Percentiles rank a stretch among this genome's conserved stretches.
These are phyloP conservation scores for Penstemon barbatus DNA, from an alignment of 257 asterid genomes.

Conservation along the genomic window DNA sequence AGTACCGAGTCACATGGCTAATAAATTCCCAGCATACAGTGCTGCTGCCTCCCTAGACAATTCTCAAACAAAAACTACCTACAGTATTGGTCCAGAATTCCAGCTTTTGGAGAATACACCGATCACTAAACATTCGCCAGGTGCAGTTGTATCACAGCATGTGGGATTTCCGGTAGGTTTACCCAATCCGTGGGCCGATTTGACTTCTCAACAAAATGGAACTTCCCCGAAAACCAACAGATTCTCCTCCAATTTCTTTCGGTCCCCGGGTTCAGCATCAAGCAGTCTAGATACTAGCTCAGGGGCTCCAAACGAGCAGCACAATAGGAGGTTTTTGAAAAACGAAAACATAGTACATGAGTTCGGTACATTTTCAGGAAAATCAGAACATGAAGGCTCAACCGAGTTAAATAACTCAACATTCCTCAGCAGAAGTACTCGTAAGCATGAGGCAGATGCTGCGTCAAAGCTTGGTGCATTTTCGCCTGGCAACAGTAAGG, in stretches of 20 bases:
- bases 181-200: no score
- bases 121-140: constrained; percentile 25
- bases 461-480: no score
- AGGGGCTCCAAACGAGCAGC: constrained; percentile 33
- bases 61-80: constrained; percentile 18
- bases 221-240: constrained; percentile 28
- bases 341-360: no score
- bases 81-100: constrained; percentile 24
- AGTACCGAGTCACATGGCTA: constrained; percentile 31
- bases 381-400: constrained; percentile 17
- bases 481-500: no score
- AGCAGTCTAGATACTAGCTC: constrained; percentile 35
- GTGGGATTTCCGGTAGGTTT: constrained; percentile 11
- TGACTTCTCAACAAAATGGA: constrained; percentile 18
- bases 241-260: constrained; percentile 29
- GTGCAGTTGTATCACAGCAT: constrained; percentile 27
- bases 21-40: constrained; percentile 28
- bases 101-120: constrained; percentile 31
- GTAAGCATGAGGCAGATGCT: no score
- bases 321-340: constrained; percentile 8
- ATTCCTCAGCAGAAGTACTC: no score
- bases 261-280: constrained; percentile 43
- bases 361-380: no score
- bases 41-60: constrained; percentile 28
- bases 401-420: constrained; percentile 17